Evolutionary conservation across 2,329 filamentous ascomycete genomes (phyloP).

Genomic region (Diplocarpon mali): DNA sequence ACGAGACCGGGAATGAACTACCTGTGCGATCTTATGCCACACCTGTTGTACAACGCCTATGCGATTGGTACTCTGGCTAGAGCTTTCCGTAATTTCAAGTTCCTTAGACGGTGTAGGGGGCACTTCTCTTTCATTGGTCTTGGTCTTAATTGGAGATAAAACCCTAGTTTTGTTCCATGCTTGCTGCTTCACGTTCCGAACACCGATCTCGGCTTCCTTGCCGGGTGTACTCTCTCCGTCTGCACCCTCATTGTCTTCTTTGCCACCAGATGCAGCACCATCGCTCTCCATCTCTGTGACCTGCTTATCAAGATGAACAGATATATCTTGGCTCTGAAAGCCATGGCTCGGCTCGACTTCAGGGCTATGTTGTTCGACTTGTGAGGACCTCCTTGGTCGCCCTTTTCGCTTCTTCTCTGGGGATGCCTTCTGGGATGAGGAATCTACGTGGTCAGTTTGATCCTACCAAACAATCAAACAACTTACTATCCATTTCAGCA

Average conservation of each 20-base stretch:
- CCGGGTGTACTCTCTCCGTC: too few relatives aligned
- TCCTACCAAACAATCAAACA: background rate
- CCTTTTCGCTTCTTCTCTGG: slow-evolving; percentile 12
- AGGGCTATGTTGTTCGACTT: background rate
- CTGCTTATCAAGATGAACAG: slow-evolving; percentile 11
- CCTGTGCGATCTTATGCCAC: background rate
- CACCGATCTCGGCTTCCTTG: too few relatives aligned
- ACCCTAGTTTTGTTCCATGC: too few relatives aligned
- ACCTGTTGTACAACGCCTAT: background rate
- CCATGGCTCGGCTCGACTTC: slow-evolving; percentile 4
- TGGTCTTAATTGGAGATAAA: too few relatives aligned
- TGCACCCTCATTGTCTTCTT: too few relatives aligned
- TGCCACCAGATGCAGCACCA: too few relatives aligned
- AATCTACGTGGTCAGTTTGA: slow-evolving; percentile 1
- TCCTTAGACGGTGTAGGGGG: background rate
- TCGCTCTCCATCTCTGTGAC: background rate
- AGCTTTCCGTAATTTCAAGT: background rate
- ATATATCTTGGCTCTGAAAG: slow-evolving; percentile 1
- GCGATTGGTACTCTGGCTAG: background rate
- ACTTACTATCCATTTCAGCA: slow-evolving; percentile 9
- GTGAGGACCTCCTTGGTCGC: slow-evolving; percentile 6
- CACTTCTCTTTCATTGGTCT: too few relatives aligned
- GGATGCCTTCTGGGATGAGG: slow-evolving; percentile 5
- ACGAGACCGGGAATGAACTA: background rate
- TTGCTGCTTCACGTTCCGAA: too few relatives aligned